These are phyloP conservation scores for Tephrocybe sp. DNA, from an alignment of 768 basidiomycete species.

Conservation along the genomic window DNA sequence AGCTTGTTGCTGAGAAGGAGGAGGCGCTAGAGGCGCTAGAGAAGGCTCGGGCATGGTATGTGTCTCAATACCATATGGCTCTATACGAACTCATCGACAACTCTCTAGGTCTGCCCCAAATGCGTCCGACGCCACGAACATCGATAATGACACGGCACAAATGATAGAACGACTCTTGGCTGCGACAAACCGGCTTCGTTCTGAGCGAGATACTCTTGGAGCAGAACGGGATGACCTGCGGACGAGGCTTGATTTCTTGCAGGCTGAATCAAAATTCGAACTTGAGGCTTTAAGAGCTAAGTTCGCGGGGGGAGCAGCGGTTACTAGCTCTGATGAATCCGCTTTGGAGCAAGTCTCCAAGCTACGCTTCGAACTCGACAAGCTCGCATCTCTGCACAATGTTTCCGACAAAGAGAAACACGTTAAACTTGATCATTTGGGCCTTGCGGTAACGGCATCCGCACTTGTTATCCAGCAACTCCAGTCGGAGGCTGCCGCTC, in stretches of 20 bases:
- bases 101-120: not conserved
- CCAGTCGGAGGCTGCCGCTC: slow-evolving; percentile 25
- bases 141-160: slow-evolving; percentile 32
- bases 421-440: slow-evolving; percentile 31
- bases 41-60: slow-evolving; percentile 26
- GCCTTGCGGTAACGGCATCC: slow-evolving; percentile 32
- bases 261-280: slow-evolving; percentile 64
- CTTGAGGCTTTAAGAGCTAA: slow-evolving; percentile 59
- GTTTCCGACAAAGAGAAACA: slow-evolving; percentile 24
- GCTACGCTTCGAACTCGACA: slow-evolving; percentile 30
- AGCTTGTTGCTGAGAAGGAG: slow-evolving; percentile 57
- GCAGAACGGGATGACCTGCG: slow-evolving; percentile 62
- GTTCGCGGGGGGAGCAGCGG: slow-evolving; percentile 29
- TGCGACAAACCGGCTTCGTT: slow-evolving; percentile 66
- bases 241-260: slow-evolving; percentile 66
- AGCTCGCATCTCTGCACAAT: slow-evolving; percentile 22
- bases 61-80: not conserved
- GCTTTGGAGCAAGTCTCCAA: slow-evolving; percentile 23
- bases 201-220: slow-evolving; percentile 58
- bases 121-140: not conserved
- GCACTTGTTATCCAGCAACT: slow-evolving; percentile 40
- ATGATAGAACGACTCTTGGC: slow-evolving; percentile 57
- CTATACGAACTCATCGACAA: not conserved
- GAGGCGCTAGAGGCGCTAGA: slow-evolving; percentile 44
- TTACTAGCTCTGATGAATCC: slow-evolving; percentile 20